A percentile compares a stretch with the other conserved stretches of the same genome.
phyloP scores from a whole-genome alignment of 2,329 filamentous ascomycete genomes.

The Verticillium nonalfalfae region DNA sequence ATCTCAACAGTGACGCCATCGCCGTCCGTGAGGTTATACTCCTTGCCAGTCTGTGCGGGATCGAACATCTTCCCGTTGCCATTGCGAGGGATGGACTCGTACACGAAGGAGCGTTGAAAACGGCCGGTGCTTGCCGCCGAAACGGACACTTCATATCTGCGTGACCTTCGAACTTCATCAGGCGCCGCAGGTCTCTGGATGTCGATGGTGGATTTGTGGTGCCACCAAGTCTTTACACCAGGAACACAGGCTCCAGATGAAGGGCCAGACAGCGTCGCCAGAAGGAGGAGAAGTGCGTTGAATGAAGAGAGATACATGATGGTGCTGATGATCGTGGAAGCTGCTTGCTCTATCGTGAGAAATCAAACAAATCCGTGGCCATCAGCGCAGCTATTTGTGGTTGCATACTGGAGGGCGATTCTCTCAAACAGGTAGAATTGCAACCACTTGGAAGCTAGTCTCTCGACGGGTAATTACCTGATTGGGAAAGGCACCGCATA shows the following conservation, averaged over 20 bases:
- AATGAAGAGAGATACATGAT: no score
- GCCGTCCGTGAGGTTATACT: slow-evolving; percentile 11
- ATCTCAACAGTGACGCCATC: slow-evolving; percentile 23
- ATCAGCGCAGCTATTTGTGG: no score
- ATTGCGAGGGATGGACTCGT: slow-evolving; percentile 27
- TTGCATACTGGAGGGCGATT: no score
- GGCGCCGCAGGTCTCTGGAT: slow-evolving; percentile 5
- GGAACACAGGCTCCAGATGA: background rate
- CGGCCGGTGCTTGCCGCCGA: background rate
- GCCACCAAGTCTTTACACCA: slow-evolving; percentile 12
- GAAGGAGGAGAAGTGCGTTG: no score
- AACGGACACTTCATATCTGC: slow-evolving; percentile 9
- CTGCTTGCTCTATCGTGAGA: no score
- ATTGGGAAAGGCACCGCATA: background rate
- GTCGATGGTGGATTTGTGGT: slow-evolving; percentile 11
- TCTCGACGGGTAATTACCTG: background rate
- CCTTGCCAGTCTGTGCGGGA: slow-evolving; percentile 13
- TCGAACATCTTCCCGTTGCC: slow-evolving; percentile 22
- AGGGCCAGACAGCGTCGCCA: no score
- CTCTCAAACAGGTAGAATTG: no score
- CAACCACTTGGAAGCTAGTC: background rate
- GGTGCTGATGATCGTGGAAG: no score
- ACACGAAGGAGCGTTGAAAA: slow-evolving; percentile 24
- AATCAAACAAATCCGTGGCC: no score
- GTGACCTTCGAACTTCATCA: slow-evolving; percentile 13